Evolutionary conservation across 23 red algal species (phyloP), one percentile per base, ranked within the genome.

Genomic region (Pyropia haitanensis): DNA sequence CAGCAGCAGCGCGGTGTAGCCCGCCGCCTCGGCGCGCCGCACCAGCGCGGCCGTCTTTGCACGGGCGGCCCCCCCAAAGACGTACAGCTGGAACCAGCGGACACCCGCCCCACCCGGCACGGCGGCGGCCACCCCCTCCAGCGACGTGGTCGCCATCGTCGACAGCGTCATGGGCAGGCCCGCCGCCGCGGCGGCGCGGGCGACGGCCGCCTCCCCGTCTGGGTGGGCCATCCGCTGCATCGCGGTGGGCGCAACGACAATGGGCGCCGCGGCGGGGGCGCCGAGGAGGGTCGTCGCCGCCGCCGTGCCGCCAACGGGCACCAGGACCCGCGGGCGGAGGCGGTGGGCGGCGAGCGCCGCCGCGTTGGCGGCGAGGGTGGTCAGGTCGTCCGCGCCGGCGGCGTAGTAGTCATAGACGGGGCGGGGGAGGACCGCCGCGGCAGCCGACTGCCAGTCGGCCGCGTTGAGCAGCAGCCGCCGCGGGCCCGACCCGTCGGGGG

Each of bases 141-240:
- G 50, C 9, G 73, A 70, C 62, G 71, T 83, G 5, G 90, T 95
- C 10, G 82, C 56, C 48, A 76, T 83, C 13, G 90, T 84, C 18
- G 82, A 88, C 51, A 87, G 65, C 46, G 73, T 63, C 53, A 88
- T 81, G 21, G 75, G 63, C 23, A 81, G 53, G 5, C 71, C 71
- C 22, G 22, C 48, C 0, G 56, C 57, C 2, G 61, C 76, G 1
- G 69, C 90, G 8, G 90, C 90, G 26, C 81, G 77, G 1, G 90
- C 90, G 14, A 79, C 77, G 58, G 82, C 90, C 0, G 82, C 44
- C 73, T 95, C 90, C 18, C 90, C 90, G 33, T 95, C 82, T 14
- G 90, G 81, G 54, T 95, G 90, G 58, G 90, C 82, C 82, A 95
- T 88, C n/a, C 79, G 58, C 32, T 95, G 90, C 82, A 88, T 88